Evolutionary conservation across 257 asterid species (phyloP), one percentile per base, ranked within the genome.

Genomic region (Solanum appendiculatum): DNA sequence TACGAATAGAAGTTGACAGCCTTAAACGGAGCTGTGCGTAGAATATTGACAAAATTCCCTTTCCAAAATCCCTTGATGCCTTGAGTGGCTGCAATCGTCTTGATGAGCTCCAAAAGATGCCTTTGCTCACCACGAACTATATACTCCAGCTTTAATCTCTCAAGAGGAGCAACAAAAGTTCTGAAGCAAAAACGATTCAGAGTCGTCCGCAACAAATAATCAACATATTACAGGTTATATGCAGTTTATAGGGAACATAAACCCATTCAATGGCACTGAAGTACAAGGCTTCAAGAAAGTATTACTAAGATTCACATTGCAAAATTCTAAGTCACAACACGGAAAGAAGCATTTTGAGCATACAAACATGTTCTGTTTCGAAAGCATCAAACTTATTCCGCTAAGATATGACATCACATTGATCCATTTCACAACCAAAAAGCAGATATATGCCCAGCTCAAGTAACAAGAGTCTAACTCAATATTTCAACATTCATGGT

Each of bases 11-110:
- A 94, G 90, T 95, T 95, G 91, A 97, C 93, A 86, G 99, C 90
- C 91, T 94, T 97, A 90, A 95, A 97, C 42, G 99, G 98, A 42
- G 99, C 98, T 13, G 99, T 95, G 70, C 98, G 94, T 80, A 95
- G 90, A 81, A 97, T 93, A 87, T 95, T 97, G 91, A 97, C 98
- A 82, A 95, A 94, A 92, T 97, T 95, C 82, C 99, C 99, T 93
- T 93, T 97, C 99, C 99, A 97, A 88, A 97, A 95, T 87, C 98
- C 98, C 89, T 88, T 91, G 81, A 94, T 88, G 87, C 99, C 99
- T 92, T 97, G 98, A 80, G 95, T 90, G 87, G 93, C 89, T 66
- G 94, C 93, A 66, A 97, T 94, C 31, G 93, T 88, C 88, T 95
- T 93, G 87, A 95, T 88, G 89, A 97, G 93, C 85, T 94, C 96